Conservation (phyloP, 352 stramenopile species). For the Phytophthora ramorum region DNA sequence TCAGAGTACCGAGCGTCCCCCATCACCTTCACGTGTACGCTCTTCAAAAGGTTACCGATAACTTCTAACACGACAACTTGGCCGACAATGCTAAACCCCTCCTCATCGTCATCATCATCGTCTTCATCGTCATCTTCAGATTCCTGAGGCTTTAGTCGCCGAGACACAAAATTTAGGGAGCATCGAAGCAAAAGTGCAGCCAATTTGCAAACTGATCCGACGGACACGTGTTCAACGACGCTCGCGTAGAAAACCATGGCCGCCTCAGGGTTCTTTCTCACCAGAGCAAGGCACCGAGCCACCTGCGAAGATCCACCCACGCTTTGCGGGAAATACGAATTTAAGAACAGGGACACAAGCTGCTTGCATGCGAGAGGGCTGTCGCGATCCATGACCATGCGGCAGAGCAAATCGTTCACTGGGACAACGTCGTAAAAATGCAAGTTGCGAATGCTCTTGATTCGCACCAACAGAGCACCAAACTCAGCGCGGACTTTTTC, state of each 20-base stretch:
- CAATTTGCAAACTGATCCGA: slow-evolving; percentile 86
- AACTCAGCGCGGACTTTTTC: slow-evolving; percentile 86
- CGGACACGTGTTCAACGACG: slow-evolving; percentile 75
- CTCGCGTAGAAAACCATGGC: slow-evolving; percentile 87
- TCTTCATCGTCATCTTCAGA: slow-evolving; percentile 57
- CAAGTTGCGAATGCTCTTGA: slow-evolving; percentile 89
- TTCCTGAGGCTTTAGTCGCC: slow-evolving; percentile 55
- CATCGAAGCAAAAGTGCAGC: slow-evolving; percentile 77
- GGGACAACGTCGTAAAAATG: slow-evolving; percentile 90
- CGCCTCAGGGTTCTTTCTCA: slow-evolving; percentile 84
- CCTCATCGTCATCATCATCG: slow-evolving; percentile 67
- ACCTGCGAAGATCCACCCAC: slow-evolving; percentile 84
- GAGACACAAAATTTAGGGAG: slow-evolving; percentile 81
- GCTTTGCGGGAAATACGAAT: slow-evolving; percentile 89
- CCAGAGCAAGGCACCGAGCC: slow-evolving; percentile 75
- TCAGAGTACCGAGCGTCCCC: slow-evolving; percentile 71
- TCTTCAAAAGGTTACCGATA: slow-evolving; percentile 76
- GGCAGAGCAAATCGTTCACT: slow-evolving; percentile 78
- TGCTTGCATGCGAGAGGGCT: slow-evolving; percentile 69
- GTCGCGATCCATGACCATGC: slow-evolving; percentile 73
- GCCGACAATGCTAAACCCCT: slow-evolving; percentile 70
- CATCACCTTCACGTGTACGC: slow-evolving; percentile 75
- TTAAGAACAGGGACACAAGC: slow-evolving; percentile 83
- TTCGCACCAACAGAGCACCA: slow-evolving; percentile 75
- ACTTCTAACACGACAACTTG: slow-evolving; percentile 82